These are phyloP conservation scores for Lepiota subincarnata DNA, from an alignment of 768 basidiomycete species.

Conservation along the genomic window DNA sequence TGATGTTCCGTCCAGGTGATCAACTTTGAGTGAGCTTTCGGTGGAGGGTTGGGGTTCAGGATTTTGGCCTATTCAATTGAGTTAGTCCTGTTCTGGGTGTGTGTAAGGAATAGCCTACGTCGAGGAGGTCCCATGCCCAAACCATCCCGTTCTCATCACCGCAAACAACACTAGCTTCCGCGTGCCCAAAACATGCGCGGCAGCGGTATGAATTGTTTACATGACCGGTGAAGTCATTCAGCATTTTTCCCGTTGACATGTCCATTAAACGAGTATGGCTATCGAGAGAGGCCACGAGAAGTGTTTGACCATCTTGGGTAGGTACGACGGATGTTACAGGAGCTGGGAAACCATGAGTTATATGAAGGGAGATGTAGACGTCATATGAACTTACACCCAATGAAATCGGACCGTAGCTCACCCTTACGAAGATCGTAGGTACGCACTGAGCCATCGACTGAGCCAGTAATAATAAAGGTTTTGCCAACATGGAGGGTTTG, in stretches of 20 bases:
- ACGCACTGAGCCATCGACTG: conserved; percentile 88
- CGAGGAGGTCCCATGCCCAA: conserved; percentile 93
- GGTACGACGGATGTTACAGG: conserved; percentile 84
- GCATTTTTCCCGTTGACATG: conserved; percentile 68
- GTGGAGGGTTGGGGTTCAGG: conserved; percentile 69
- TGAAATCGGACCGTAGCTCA: conserved; percentile 81
- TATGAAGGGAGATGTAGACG: neutral
- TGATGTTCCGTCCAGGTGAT: conserved; percentile 93
- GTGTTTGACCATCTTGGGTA: conserved; percentile 73
- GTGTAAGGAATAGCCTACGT: conserved; percentile 43
- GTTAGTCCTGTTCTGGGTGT: conserved; percentile 3
- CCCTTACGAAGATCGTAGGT: conserved; percentile 96
- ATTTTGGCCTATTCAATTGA: conserved; percentile 54
- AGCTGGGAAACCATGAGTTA: conserved; percentile 39
- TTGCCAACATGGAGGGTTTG: conserved; percentile 70
- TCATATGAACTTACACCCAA: conserved; percentile 66
- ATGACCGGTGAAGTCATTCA: conserved; percentile 85
- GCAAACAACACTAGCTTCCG: conserved; percentile 74
- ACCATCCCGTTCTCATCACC: conserved; percentile 90
- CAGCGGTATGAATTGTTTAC: conserved; percentile 70
- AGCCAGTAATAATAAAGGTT: conserved; percentile 71
- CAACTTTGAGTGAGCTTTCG: conserved; percentile 74
- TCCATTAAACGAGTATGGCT: conserved; percentile 87
- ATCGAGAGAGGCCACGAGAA: conserved; percentile 82
- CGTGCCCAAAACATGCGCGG: conserved; percentile 78